Evolutionary conservation across 2,329 filamentous ascomycete genomes (phyloP), one percentile per base, ranked within the genome.

Genomic region (Fusarium sp.): DNA sequence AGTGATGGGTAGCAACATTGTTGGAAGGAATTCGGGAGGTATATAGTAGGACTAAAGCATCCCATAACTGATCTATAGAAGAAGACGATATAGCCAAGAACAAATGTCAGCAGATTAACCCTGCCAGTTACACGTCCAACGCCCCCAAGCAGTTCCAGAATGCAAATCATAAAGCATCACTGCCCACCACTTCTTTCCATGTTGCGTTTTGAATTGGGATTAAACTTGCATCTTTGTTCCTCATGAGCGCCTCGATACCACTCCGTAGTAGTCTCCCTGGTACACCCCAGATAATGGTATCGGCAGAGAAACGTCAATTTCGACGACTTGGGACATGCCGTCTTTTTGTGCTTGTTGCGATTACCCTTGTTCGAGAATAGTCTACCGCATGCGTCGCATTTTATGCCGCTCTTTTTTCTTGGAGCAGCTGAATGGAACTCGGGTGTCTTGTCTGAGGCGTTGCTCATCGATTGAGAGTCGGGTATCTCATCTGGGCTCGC

Each of bases 171-270:
- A 23, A 48, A 13, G 47, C 6, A 32, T 6, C 23, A 15, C 19
- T 1, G 4, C 2, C 17, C 9, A 10, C 8, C 19, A 32, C 13
- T 13, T 13, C 27, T n/a, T 15, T 27, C 35, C 3, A 11, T 29
- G 5, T 29, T 35, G n/a, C 32, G 19, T 7, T 32, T 46, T 25
- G 15, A 50, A 7, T 37, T 35, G 6, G 57, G 59, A 25, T 50
- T 57, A 35, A 37, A 52, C 4, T 23, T 68, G 51, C 72, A 74
- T 14, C 71, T 60, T 4, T 64, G 57, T 36, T 51, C 53, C 49
- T 73, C 71, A 46, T 74, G 72, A 13, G 49, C 63, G 9, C 65
- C 56, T 15, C 60, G 58, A 41, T 74, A 74, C 71, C 72, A 73
- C 33, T 67, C 66, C 8, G 71, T 72, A 8, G 67, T 70, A 23